phyloP scores from a whole-genome alignment of 345 rosid genomes.

The Salix caprea region DNA sequence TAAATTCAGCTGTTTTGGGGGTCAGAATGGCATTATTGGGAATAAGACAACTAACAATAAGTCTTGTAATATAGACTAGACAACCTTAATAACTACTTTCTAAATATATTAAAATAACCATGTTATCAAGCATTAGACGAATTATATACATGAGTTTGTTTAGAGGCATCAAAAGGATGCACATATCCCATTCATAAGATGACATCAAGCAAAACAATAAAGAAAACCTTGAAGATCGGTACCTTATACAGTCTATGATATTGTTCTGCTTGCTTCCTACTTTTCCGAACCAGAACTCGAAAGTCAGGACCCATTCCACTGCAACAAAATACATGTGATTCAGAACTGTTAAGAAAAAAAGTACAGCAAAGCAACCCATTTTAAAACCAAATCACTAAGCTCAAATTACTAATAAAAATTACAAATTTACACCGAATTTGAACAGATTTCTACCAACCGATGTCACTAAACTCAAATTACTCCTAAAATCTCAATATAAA shows the following conservation, averaged over 20 bases:
- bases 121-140: neutral
- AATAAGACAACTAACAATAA: neutral
- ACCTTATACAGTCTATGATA: no score
- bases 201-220: no score
- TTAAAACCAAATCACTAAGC: neutral
- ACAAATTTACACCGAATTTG: neutral
- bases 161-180: no score
- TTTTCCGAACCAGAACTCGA: conserved; percentile 34
- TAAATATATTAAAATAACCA: neutral
- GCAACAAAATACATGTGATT: conserved; percentile 14
- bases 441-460: neutral
- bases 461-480: neutral
- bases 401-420: no score
- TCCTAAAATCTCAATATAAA: neutral
- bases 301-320: conserved; percentile 99
- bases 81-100: neutral
- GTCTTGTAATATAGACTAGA: neutral
- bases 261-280: no score
- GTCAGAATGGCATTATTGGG: no score
- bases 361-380: neutral
- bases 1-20: no score
- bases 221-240: no score
- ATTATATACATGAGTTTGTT: neutral
- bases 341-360: neutral
- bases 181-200: no score